These are phyloP conservation scores for Angomonas desouzai DNA, from an alignment of 208 protist genomes.

Conservation along the genomic window DNA sequence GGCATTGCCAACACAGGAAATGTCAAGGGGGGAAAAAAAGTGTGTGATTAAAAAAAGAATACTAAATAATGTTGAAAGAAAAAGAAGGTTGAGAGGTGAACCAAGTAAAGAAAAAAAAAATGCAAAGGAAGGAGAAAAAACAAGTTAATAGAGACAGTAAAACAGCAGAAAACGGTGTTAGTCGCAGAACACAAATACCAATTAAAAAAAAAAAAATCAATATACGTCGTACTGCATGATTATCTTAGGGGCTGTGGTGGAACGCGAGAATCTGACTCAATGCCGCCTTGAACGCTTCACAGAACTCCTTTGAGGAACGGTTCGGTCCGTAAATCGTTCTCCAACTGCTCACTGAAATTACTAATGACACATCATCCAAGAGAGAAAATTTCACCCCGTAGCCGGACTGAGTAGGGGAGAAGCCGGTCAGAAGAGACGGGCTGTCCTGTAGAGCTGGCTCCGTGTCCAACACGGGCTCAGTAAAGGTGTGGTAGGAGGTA, in stretches of 20 bases:
- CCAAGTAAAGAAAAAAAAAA: no score
- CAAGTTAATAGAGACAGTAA: not conserved
- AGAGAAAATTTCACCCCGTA: slow-evolving; percentile 42
- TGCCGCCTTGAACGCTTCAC: not conserved
- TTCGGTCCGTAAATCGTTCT: slow-evolving; percentile 20
- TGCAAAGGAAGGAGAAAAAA: not conserved
- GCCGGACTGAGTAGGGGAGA: slow-evolving; percentile 34
- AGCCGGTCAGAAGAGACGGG: slow-evolving; percentile 27
- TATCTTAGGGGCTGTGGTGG: no score
- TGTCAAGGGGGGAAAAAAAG: not conserved
- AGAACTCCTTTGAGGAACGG: slow-evolving; percentile 30
- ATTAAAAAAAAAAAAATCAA: slow-evolving; percentile 21
- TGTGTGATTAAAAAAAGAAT: slow-evolving; percentile 8
- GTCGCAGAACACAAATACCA: slow-evolving; percentile 2
- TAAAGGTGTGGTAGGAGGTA: not conserved
- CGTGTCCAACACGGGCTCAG: not conserved
- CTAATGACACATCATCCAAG: slow-evolving; percentile 14
- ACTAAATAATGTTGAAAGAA: not conserved
- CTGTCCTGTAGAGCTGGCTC: slow-evolving; percentile 12
- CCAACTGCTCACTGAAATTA: slow-evolving; percentile 42
- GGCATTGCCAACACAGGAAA: slow-evolving; percentile 32
- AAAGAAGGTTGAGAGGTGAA: no score
- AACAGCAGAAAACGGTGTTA: not conserved
- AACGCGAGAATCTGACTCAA: slow-evolving; percentile 7
- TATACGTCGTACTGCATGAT: not conserved